A percentile compares a stretch with the other conserved stretches of the same genome.
These are phyloP conservation scores for Ogataea methylovora DNA, from an alignment of 805 yeast species.

Conservation along the genomic window DNA sequence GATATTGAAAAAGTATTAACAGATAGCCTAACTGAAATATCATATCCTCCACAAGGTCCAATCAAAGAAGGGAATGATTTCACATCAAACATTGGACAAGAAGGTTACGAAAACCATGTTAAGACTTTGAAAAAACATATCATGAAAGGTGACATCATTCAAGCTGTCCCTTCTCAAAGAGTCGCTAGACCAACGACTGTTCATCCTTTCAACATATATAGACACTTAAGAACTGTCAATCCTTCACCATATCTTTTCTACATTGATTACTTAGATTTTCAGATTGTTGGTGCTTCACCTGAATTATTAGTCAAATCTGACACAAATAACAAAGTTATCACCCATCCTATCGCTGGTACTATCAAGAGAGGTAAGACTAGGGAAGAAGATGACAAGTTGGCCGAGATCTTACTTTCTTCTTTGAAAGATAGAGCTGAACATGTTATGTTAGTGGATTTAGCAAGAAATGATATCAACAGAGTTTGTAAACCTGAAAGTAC, in stretches of 20 bases:
- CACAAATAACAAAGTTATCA: constrained; percentile 60
- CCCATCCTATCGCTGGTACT: constrained; percentile 99
- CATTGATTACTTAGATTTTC: constrained; percentile 86
- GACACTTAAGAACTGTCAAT: constrained; percentile 90
- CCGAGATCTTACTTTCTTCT: constrained; percentile 63
- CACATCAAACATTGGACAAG: constrained; percentile 86
- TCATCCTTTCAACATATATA: constrained; percentile 94
- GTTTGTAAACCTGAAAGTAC: constrained; percentile 86
- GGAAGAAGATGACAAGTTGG: constrained; percentile 86
- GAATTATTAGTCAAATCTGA: constrained; percentile 86
- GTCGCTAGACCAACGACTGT: constrained; percentile 90
- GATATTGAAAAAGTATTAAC: constrained; percentile 42
- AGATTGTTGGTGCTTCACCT: constrained; percentile 96
- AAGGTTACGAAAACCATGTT: constrained; percentile 87
- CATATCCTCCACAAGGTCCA: constrained; percentile 68
- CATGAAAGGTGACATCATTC: constrained; percentile 87
- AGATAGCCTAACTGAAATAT: constrained; percentile 34
- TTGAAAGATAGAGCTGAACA: constrained; percentile 96
- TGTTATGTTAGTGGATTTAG: constrained; percentile 96
- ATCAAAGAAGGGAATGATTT: constrained; percentile 63
- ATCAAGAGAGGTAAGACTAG: constrained; percentile 82
- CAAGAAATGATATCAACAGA: constrained; percentile 92
- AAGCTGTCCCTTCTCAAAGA: constrained; percentile 97
- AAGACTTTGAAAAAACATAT: constrained; percentile 70
- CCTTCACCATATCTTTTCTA: constrained; percentile 97